phyloP scores from a whole-genome alignment of 2,329 filamentous ascomycete species.

The Alternaria gansuensis region DNA sequence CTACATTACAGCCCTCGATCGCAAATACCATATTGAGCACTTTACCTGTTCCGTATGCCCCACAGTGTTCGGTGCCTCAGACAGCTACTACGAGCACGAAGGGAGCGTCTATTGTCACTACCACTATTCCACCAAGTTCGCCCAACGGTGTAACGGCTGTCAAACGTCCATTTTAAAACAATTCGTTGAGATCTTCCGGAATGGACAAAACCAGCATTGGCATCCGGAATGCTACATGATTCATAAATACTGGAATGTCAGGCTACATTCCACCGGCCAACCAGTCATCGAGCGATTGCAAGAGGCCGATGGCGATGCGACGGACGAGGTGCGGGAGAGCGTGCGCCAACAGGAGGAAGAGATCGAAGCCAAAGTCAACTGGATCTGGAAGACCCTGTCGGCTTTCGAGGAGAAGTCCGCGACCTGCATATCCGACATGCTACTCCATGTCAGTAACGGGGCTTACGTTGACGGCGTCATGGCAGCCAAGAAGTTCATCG shows the following conservation, averaged over 20 bases:
- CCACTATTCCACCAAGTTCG: constrained; percentile 97
- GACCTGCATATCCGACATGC: constrained; percentile 98
- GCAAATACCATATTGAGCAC: constrained; percentile 97
- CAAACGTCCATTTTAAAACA: constrained; percentile 98
- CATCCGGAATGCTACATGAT: constrained; percentile 99
- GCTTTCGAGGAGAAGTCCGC: constrained; percentile 98
- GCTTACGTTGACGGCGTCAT: constrained; percentile 94
- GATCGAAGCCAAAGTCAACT: constrained; percentile 97
- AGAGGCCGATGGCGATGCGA: constrained; percentile 63
- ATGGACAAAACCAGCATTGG: constrained; percentile 98
- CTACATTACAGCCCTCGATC: constrained; percentile 96
- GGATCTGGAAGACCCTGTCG: constrained; percentile 97
- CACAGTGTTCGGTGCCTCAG: constrained; percentile 96
- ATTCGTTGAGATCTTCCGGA: constrained; percentile 98
- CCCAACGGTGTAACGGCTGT: constrained; percentile 94
- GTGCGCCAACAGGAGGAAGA: constrained; percentile 88
- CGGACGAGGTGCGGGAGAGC: constrained; percentile 73
- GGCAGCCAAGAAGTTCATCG: constrained; percentile 94
- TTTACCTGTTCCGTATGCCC: constrained; percentile 98
- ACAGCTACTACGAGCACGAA: constrained; percentile 99
- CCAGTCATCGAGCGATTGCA: constrained; percentile 50
- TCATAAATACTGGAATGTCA: constrained; percentile 99
- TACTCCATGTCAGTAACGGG: constrained; percentile 96
- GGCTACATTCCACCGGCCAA: constrained; percentile 65
- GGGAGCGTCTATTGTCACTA: constrained; percentile 97